Base-by-base conservation (phyloP, 352 stramenopile species). In the Globisporangium ultimum region DNA sequence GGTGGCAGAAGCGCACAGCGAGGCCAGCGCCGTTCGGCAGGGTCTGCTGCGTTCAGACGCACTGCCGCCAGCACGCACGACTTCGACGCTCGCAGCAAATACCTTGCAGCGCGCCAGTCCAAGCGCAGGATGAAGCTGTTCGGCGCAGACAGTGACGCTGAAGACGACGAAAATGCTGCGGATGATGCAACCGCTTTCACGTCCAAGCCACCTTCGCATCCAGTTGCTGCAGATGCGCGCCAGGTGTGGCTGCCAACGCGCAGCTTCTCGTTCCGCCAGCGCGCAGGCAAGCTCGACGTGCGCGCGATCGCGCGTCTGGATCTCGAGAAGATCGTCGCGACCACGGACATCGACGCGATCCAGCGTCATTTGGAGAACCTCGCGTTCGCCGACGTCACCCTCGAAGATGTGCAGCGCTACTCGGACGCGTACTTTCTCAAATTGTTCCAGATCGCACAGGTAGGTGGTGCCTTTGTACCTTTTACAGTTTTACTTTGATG, bases 401-500 rank as follows among this genome's bases (percentile, higher is more conserved):
- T 91, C 28, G 82, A 94, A 14, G 84, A 94, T 36, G 80, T 94
- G 10, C 74, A 94, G 63, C 80, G 91, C 34, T 94, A 90, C 57
- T 94, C 84, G 15, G 84, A 94, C 53, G 71, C 75, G 14, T 92
- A 94, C 58, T 94, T 94, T 53, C 74, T 94, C 34, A 94, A 94
- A 54, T 56, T 94, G 9, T 94, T 94, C 58, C 84, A 94, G 61
- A 87, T 94, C 58, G 75, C 84, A 3, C 83, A 93, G 77, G 83
- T 90, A 32, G 17, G 6, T 48, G 10, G 6, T 45, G 9, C 24
- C 4, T 21, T 13, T 42, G 41, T 15, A 14, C 53, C 42, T 22
- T 38, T 7, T 11, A 13, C 38, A 3, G 2, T 10, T 43, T 43
- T 3, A 8, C 3, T 8, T 10, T 36, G 22, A 34, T 36, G 22